Evolutionary conservation across 176 grass and related monocot genomes (phyloP), one percentile per base, ranked within the genome.

Genomic region (Eragrostis nindensis): DNA sequence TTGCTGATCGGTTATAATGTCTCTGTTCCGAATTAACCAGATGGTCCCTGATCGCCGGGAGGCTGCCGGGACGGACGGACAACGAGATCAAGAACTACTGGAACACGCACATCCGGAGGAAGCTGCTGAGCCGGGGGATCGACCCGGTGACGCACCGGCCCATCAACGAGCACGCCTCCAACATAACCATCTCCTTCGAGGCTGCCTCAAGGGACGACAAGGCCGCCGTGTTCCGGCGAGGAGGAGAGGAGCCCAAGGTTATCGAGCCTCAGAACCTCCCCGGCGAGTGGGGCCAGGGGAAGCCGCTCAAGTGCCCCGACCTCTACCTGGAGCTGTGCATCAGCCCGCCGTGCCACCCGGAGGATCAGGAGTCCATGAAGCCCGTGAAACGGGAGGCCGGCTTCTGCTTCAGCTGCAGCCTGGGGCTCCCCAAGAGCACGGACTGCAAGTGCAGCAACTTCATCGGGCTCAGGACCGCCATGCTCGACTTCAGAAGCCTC

Each of bases 61-160:
- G 92, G 64, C 76, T 98, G 25, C 95, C 95, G 2, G 95, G 95
- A 4, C 87, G 95, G 82, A 94, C 95, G 11, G 95, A 97, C 75
- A 97, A 97, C 80, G 95, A 97, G 85, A 97, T 97, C 74, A 97
- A 97, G 89, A 97, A 97, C 89, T 94, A 97, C 86, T 97, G 95
- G 95, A 97, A 97, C 87, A 97, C 95, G 79, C 95, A 98, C 82
- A 93, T 98, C 76, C 56, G 92, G 75, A 73, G 95, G 80, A 98
- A 98, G 77, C 86, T 98, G 7, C 71, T 89, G 45, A 91, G 90
- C 84, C 50, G 84, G 60, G 95, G 95, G 11, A 70, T 98, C 48
- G 95, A 98, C 70, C 95, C 95, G 46, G 83, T 89, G 25, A 98
- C 88, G 0, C 95, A 98, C 79, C 88, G 92, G 0, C 71, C 86